Evolutionary conservation across 192 early-diverging fungal genomes (phyloP).

Genomic region (Coemansia sp.): DNA sequence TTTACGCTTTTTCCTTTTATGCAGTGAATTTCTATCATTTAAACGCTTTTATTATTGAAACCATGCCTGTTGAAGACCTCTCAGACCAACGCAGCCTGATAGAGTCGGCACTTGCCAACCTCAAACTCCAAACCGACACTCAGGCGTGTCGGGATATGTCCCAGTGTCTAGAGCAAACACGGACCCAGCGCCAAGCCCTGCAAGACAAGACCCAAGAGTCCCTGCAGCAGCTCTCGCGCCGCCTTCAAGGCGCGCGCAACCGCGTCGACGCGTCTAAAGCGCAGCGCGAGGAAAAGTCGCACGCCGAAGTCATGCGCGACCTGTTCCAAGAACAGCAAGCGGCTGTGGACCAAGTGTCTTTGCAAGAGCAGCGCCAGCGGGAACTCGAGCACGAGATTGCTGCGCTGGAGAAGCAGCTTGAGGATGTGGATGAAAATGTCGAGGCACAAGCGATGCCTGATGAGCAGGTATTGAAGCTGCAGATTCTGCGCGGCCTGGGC

Average conservation of each 20-base stretch:
- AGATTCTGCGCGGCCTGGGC: slow-evolving; percentile 38
- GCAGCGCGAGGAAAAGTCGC: slow-evolving; percentile 46
- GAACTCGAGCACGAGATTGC: slow-evolving; percentile 19
- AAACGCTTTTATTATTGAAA: not conserved
- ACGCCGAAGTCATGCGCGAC: slow-evolving; percentile 44
- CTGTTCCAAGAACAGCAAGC: slow-evolving; percentile 22
- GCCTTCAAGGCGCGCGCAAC: slow-evolving; percentile 28
- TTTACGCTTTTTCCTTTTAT: slow-evolving; percentile 8
- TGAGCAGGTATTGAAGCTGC: slow-evolving; percentile 33
- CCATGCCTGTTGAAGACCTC: slow-evolving; percentile 30
- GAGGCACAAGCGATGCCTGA: slow-evolving; percentile 20
- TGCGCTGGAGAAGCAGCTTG: slow-evolving; percentile 21
- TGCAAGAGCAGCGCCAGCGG: slow-evolving; percentile 10
- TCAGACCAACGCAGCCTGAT: slow-evolving; percentile 31
- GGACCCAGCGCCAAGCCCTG: slow-evolving; percentile 6
- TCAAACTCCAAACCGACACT: slow-evolving; percentile 33
- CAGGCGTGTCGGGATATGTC: slow-evolving; percentile 17
- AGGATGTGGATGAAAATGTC: slow-evolving; percentile 21
- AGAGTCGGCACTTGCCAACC: slow-evolving; percentile 22
- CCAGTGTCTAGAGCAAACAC: slow-evolving; percentile 11
- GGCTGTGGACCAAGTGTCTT: slow-evolving; percentile 11
- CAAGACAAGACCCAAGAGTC: slow-evolving; percentile 36
- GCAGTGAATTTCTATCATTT: not conserved
- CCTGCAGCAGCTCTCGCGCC: slow-evolving; percentile 43
- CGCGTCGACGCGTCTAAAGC: slow-evolving; percentile 43